phyloP scores from a whole-genome alignment of 225 moss, liverwort and hornwort species.

The Physcomitrium patens region DNA sequence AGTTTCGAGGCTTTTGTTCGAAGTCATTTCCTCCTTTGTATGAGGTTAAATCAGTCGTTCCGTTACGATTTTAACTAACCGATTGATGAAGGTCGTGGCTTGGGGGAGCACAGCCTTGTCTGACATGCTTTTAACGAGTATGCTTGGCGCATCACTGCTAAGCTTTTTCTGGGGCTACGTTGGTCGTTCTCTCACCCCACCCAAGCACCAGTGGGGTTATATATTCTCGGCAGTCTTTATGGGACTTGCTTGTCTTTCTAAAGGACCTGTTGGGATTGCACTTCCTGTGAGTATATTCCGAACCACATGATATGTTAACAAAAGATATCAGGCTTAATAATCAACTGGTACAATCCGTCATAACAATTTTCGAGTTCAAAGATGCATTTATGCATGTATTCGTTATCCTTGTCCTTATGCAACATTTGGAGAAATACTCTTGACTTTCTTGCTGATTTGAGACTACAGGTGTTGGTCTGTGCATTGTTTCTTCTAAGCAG shows the following conservation, averaged over 20 bases:
- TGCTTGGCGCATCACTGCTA: constrained; percentile 66
- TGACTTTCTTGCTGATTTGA: constrained; percentile 10
- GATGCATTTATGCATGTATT: background rate
- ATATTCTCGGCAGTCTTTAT: constrained; percentile 53
- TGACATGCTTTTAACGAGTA: constrained; percentile 74
- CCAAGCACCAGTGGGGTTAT: constrained; percentile 55
- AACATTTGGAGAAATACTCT: background rate
- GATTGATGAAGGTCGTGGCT: constrained; percentile 62
- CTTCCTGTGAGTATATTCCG: constrained; percentile 58
- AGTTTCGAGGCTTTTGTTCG: too few relatives aligned
- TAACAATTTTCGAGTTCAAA: constrained; percentile 9
- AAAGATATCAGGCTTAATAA: background rate
- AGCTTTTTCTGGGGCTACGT: constrained; percentile 82
- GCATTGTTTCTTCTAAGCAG: constrained; percentile 56
- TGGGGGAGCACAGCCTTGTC: constrained; percentile 74
- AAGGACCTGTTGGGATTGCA: constrained; percentile 63
- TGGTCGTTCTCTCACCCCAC: constrained; percentile 46
- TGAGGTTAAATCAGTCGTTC: background rate
- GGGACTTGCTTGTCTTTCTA: constrained; percentile 65
- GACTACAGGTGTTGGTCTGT: constrained; percentile 62
- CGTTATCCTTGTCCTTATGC: constrained; percentile 3
- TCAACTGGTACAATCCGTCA: constrained; percentile 1
- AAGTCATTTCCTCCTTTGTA: background rate
- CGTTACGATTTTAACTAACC: constrained; percentile 17
- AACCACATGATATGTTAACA: background rate